Evolutionary conservation across 2,329 filamentous ascomycete genomes (phyloP), one percentile per base, ranked within the genome.

Genomic region (Ceratocystis diversiconidia): DNA sequence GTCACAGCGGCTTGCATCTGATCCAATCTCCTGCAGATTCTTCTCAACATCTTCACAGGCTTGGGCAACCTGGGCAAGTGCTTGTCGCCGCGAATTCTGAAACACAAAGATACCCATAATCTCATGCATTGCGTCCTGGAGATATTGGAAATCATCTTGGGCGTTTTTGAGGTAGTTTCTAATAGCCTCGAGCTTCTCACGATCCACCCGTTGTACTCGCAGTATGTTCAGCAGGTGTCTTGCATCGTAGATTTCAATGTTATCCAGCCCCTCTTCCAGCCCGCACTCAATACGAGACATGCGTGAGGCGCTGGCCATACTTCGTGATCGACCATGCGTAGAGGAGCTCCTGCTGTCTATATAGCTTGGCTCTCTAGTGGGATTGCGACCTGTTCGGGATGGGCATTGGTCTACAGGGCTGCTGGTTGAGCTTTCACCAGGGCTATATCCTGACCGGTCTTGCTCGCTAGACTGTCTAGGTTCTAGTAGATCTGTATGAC

Each of bases 101-200:
- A 96, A 99, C 22, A 99, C 80, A 71, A 97, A 89, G 66, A 88
- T 79, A 0, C 84, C 80, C 90, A 96, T 92, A 70, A 96, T 88
- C 57, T 90, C 85, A 65, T 89, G 87, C 80, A 96, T 92, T 73
- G 86, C 80, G 65, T 87, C 81, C 68, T 87, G 81, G 22, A 99
- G 78, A 68, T 90, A 88, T 64, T 81, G 80, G 32, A 97, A 77
- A 70, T 96, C 90, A 28, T 67, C 66, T 2, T 41, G 52, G 7
- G 66, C 66, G 64, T 94, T 80, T 52, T 85, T 78, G n/a, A 96
- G 79, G 72, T 96, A 99, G 68, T 83, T 88, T 71, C 88, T 85
- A 25, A 96, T 81, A 0, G 87, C 86, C 68, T 92, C 87, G 67
- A 95, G 85, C 77, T 94, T 97, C 76, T 97, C 92, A 43, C 94